Conservation (phyloP, 2,329 filamentous ascomycete species). For the Paradendryphiella salina region DNA sequence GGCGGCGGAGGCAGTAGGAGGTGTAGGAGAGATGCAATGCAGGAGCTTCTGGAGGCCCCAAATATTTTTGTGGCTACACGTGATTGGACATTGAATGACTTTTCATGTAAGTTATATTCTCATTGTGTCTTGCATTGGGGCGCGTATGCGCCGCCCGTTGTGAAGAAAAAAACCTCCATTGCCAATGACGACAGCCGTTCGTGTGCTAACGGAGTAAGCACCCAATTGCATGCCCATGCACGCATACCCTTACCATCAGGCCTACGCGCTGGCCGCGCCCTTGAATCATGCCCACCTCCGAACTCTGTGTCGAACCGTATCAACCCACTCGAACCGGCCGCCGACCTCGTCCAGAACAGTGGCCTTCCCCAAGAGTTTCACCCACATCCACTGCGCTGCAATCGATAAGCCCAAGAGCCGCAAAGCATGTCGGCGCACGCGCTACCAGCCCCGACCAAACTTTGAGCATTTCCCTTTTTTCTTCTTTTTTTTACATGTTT, state of each 20-base stretch:
- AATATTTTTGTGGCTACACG: slow-evolving; percentile 14
- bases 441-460: not conserved
- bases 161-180: slow-evolving; percentile 15
- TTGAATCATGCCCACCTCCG: slow-evolving; percentile 21
- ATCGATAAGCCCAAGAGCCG: slow-evolving; percentile 28
- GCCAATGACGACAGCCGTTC: slow-evolving; percentile 22
- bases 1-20: slow-evolving; percentile 1
- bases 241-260: slow-evolving; percentile 18
- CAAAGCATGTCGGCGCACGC: slow-evolving; percentile 3
- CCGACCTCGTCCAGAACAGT: slow-evolving; percentile 1
- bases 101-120: slow-evolving; percentile 14
- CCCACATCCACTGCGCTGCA: slow-evolving; percentile 18
- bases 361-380: slow-evolving; percentile 16
- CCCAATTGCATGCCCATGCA: slow-evolving; percentile 25
- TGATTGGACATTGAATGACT: slow-evolving; percentile 20
- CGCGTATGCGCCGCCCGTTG: slow-evolving; percentile 18
- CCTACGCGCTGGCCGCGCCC: slow-evolving; percentile 22
- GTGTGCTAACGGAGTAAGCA: slow-evolving; percentile 20
- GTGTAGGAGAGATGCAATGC: slow-evolving; percentile 4
- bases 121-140: slow-evolving; percentile 18
- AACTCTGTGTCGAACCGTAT: not conserved
- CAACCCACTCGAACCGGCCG: not conserved
- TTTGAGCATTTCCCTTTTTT: not conserved
- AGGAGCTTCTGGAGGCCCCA: not conserved
- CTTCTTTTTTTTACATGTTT: not conserved